Percentiles rank a stretch among this genome's conserved stretches.
These are phyloP conservation scores for Colletotrichum spaethianum DNA, from an alignment of 2,329 filamentous ascomycete species.

Conservation along the genomic window DNA sequence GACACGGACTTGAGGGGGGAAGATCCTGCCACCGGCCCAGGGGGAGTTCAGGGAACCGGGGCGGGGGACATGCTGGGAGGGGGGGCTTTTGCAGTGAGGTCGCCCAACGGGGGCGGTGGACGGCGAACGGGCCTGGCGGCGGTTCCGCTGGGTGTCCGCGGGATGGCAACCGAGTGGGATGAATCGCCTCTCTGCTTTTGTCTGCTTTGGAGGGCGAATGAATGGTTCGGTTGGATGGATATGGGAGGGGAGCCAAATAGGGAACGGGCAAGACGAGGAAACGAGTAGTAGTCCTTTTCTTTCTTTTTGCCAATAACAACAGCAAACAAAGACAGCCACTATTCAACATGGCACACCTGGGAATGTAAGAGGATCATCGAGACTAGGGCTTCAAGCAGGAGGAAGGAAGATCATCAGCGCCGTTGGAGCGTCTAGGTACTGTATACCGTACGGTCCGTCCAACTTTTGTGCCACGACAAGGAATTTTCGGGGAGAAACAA, in stretches of 20 bases:
- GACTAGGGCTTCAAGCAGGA: background rate
- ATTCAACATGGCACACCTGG: background rate
- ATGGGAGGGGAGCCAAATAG: background rate
- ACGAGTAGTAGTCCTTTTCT: background rate
- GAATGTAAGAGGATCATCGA: background rate
- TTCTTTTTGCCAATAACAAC: background rate
- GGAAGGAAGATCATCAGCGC: background rate
- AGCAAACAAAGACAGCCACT: background rate
- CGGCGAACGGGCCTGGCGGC: background rate
- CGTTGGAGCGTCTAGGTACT: background rate
- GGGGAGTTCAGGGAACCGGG: background rate
- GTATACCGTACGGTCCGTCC: background rate
- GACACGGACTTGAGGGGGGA: conserved; percentile 33
- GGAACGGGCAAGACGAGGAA: background rate
- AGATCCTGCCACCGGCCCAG: conserved; percentile 6
- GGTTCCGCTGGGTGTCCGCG: background rate
- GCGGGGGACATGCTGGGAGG: background rate
- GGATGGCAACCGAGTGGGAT: background rate
- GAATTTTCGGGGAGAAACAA: background rate
- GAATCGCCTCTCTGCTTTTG: background rate
- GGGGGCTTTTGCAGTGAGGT: too few relatives aligned
- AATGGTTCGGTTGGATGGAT: background rate
- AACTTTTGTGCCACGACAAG: background rate
- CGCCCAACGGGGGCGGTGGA: background rate
- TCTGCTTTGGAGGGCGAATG: background rate